Base-by-base conservation (phyloP, 345 rosid genomes). In the Populus tremula region DNA sequence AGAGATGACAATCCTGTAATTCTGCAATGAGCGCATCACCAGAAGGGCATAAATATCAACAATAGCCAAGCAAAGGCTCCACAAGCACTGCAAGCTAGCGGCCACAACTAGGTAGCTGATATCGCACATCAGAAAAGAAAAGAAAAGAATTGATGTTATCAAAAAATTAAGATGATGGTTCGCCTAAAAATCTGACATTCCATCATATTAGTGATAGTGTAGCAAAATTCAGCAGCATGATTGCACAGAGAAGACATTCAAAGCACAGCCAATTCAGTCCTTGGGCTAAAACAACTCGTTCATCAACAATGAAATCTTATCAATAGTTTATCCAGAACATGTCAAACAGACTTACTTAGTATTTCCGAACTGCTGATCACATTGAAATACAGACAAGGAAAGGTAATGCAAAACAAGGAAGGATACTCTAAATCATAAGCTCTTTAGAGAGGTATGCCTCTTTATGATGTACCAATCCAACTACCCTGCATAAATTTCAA, bases 41-140 rank as follows among this genome's bases (percentile, higher is more conserved):
- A 87, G 49, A 79, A 91, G 76, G 59, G 96, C 93, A 82, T 90
- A 91, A 6, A 90, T 67, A 80, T 90, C 93, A 50, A 83, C 78
- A 63, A 86, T 73, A 25, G 92, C 93, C 49, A 91, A 81, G 12
- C 81, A 83, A 66, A 91, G 82, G 83, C 96, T 91, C 96, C 96
- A 91, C 77, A 88, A 69, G 75, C 87, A 86, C 85, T 91, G 96
- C 85, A 91, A 86, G 74, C 91, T 92, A 77, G 96, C 73, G 77
- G 94, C 94, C 9, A 91, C 94, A 78, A 92, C 96, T 71, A 90
- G 94, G 82, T 87, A 89, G 87, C 96, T 92, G 94, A 80, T 73
- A 75, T 62, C 76, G 79, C 79, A 85, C 50, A 82, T 4, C 25
- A n/a, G 35, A 78, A 59, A 33, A 81, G 66, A 78, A 64, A 33